These are phyloP conservation scores for Backusella circina DNA, from an alignment of 192 early-diverging fungal genomes.

Conservation along the genomic window DNA sequence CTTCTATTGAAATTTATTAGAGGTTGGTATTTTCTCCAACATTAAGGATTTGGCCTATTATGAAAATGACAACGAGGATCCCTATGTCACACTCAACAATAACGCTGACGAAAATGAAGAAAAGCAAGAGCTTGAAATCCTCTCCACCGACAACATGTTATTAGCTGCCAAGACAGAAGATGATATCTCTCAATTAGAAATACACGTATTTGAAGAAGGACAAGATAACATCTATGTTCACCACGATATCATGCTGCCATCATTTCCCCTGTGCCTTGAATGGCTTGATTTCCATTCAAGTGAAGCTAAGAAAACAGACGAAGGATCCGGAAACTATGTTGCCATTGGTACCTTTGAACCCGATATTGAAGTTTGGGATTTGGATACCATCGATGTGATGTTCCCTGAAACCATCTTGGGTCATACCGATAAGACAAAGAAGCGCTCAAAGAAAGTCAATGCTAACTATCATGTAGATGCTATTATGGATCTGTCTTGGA, in stretches of 20 bases:
- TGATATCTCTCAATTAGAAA: constrained; percentile 93
- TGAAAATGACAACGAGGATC: constrained; percentile 76
- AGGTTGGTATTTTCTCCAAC: constrained; percentile 76
- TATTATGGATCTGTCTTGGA: constrained; percentile 95
- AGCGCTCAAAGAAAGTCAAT: constrained; percentile 56
- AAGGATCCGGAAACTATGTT: constrained; percentile 77
- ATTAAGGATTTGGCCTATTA: constrained; percentile 88
- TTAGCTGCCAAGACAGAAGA: constrained; percentile 96
- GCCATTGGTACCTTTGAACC: constrained; percentile 98
- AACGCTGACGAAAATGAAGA: constrained; percentile 84
- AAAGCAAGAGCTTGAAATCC: constrained; percentile 48
- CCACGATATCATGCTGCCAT: constrained; percentile 97
- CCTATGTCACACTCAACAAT: constrained; percentile 74
- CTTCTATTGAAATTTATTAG: constrained; percentile 22
- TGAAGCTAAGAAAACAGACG: constrained; percentile 46
- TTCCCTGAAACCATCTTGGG: constrained; percentile 93
- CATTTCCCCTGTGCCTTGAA: constrained; percentile 93
- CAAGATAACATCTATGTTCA: constrained; percentile 93
- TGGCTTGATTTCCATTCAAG: constrained; percentile 92
- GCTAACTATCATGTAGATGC: constrained; percentile 90
- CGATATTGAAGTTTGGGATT: constrained; percentile 98
- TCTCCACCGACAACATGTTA: constrained; percentile 81
- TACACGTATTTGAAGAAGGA: constrained; percentile 83
- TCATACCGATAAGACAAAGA: constrained; percentile 47
- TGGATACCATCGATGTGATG: constrained; percentile 87